Evolutionary conservation across 2,329 filamentous ascomycete species (phyloP).

Genomic region (Aspergillus proliferans): DNA sequence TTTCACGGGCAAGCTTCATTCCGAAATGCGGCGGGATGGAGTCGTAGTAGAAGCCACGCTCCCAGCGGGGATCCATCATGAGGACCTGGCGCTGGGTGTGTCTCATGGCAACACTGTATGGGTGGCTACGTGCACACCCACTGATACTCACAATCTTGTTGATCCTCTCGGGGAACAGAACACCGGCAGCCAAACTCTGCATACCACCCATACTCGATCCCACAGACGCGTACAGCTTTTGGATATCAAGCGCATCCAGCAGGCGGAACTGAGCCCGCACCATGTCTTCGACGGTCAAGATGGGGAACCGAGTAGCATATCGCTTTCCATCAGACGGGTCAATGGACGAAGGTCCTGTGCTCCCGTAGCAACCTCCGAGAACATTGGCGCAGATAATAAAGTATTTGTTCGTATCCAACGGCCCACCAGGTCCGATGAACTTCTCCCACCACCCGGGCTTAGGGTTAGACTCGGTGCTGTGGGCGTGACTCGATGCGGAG

Average conservation of each 20-base stretch:
- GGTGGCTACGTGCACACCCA: slow-evolving; percentile 88
- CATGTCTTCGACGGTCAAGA: slow-evolving; percentile 96
- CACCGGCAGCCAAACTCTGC: slow-evolving; percentile 85
- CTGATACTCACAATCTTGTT: slow-evolving; percentile 80
- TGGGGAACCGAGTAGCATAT: slow-evolving; percentile 92
- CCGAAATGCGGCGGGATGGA: slow-evolving; percentile 83
- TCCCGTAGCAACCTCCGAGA: slow-evolving; percentile 90
- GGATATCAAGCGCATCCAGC: slow-evolving; percentile 69
- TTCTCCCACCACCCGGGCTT: slow-evolving; percentile 98
- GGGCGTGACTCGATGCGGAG: slow-evolving; percentile 94
- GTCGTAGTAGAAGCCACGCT: slow-evolving; percentile 88
- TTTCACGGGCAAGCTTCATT: slow-evolving; percentile 96
- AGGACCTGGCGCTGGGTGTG: slow-evolving; percentile 95
- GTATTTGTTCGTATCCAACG: slow-evolving; percentile 85
- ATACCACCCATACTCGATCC: slow-evolving; percentile 98
- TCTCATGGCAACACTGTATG: slow-evolving; percentile 97
- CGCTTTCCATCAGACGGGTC: slow-evolving; percentile 81
- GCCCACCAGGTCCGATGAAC: slow-evolving; percentile 83
- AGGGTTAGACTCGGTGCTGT: slow-evolving; percentile 78
- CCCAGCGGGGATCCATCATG: slow-evolving; percentile 99
- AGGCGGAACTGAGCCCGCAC: slow-evolving; percentile 90
- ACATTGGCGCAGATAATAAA: slow-evolving; percentile 96
- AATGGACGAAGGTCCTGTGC: slow-evolving; percentile 79
- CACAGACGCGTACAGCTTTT: slow-evolving; percentile 81
- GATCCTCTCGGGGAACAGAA: slow-evolving; percentile 75